A percentile compares a stretch with the other conserved stretches of the same genome.
Evolutionary conservation across 139 green algal genomes (phyloP).

Genomic region (Chlamydomonas sp.): DNA sequence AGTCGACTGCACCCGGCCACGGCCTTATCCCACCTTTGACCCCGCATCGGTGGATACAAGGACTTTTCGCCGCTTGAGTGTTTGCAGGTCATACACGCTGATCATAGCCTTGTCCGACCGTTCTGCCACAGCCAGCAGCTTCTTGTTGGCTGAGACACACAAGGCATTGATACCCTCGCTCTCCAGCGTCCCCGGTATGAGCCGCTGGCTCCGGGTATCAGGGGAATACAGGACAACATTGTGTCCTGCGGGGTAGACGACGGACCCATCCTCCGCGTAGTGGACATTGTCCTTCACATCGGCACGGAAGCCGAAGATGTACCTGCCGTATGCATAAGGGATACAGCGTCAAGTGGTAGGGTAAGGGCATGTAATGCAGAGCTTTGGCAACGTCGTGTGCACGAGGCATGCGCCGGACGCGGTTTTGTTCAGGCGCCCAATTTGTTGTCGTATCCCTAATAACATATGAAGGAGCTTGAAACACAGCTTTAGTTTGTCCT

Average conservation of each 20-base stretch:
- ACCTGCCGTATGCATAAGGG: slow-evolving; percentile 51
- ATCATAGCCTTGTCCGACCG: slow-evolving; percentile 79
- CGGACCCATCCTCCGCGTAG: slow-evolving; percentile 79
- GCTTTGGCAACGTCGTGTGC: too few relatives aligned
- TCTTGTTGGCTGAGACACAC: slow-evolving; percentile 73
- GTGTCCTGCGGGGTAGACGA: slow-evolving; percentile 84
- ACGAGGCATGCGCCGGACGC: too few relatives aligned
- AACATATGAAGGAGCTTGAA: too few relatives aligned
- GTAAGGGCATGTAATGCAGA: too few relatives aligned
- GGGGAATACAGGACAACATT: slow-evolving; percentile 81
- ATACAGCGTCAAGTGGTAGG: not conserved
- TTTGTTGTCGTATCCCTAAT: too few relatives aligned
- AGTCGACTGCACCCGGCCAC: not conserved
- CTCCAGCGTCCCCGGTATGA: slow-evolving; percentile 74
- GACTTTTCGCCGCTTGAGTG: slow-evolving; percentile 89
- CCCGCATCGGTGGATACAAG: slow-evolving; percentile 72
- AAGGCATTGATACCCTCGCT: slow-evolving; percentile 82
- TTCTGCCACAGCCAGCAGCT: slow-evolving; percentile 87
- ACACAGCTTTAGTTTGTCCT: too few relatives aligned
- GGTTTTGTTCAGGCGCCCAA: too few relatives aligned
- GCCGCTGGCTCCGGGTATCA: slow-evolving; percentile 71
- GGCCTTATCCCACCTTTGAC: slow-evolving; percentile 65
- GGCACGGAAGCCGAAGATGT: slow-evolving; percentile 83
- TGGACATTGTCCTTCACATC: slow-evolving; percentile 77
- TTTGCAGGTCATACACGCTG: slow-evolving; percentile 89